phyloP scores from a whole-genome alignment of 768 basidiomycete species.

The Neoboletus magnificus region DNA sequence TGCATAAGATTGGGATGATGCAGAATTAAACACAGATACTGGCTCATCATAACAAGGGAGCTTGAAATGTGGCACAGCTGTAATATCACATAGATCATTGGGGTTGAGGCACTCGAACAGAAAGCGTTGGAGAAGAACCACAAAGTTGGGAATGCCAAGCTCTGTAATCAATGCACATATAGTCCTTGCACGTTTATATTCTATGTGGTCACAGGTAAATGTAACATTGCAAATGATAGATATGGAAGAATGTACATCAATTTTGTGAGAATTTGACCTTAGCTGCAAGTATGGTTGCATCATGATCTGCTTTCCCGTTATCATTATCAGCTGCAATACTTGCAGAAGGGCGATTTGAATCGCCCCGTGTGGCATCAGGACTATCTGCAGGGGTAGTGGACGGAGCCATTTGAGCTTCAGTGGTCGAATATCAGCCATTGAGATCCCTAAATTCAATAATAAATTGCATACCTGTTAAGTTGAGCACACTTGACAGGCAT shows the following conservation, averaged over 20 bases:
- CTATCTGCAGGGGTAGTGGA: no score
- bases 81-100: constrained; percentile 2
- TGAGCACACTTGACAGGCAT: no score
- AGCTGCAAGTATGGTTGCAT: neutral
- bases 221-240: no score
- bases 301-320: neutral
- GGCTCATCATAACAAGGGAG: neutral
- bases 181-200: neutral
- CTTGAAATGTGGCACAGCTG: neutral
- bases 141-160: neutral
- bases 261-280: neutral
- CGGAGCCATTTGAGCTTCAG: neutral
- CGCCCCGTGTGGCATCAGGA: no score
- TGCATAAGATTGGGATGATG: constrained; percentile 13
- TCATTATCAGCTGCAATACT: neutral
- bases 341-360: neutral
- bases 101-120: constrained; percentile 5
- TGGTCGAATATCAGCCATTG: neutral
- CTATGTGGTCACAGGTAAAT: neutral
- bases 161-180: neutral
- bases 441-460: no score
- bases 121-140: neutral
- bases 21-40: constrained; percentile 23
- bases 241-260: neutral
- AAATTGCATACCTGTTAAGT: no score